Conservation (phyloP, 2,329 filamentous ascomycete species). For the Colletotrichum sp. region DNA sequence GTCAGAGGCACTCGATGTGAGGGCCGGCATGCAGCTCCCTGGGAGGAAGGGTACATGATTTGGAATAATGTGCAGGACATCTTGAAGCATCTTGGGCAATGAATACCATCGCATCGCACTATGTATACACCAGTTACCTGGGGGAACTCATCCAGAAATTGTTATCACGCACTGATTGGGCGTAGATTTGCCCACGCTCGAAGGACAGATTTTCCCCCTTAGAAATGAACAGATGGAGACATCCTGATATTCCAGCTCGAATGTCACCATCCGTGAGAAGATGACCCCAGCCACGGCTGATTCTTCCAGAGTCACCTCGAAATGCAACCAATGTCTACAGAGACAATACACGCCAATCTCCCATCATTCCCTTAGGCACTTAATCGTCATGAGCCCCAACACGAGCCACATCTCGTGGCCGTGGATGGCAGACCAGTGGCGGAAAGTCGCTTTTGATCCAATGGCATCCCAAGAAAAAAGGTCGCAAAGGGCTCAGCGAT, state of each 20-base stretch:
- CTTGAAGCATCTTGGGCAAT: neutral
- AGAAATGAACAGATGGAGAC: neutral
- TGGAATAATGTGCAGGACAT: neutral
- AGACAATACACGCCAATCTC: neutral
- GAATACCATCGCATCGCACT: neutral
- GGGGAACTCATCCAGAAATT: neutral
- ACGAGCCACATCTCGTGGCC: neutral
- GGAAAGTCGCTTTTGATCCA: neutral
- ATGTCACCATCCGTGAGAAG: neutral
- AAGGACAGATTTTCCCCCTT: neutral
- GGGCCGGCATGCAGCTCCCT: neutral
- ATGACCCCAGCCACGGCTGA: neutral
- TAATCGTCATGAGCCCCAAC: neutral
- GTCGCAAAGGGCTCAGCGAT: neutral
- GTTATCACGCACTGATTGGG: rapidly evolving
- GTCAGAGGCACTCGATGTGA: neutral
- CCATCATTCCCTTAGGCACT: neutral
- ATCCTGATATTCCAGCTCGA: neutral
- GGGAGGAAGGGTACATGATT: neutral
- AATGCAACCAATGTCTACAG: neutral
- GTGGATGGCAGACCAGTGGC: neutral
- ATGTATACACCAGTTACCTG: neutral
- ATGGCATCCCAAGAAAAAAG: neutral
- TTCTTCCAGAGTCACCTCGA: neutral
- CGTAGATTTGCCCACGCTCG: neutral